phyloP scores from a whole-genome alignment of 768 basidiomycete genomes.

The Crucibulum laeve region DNA sequence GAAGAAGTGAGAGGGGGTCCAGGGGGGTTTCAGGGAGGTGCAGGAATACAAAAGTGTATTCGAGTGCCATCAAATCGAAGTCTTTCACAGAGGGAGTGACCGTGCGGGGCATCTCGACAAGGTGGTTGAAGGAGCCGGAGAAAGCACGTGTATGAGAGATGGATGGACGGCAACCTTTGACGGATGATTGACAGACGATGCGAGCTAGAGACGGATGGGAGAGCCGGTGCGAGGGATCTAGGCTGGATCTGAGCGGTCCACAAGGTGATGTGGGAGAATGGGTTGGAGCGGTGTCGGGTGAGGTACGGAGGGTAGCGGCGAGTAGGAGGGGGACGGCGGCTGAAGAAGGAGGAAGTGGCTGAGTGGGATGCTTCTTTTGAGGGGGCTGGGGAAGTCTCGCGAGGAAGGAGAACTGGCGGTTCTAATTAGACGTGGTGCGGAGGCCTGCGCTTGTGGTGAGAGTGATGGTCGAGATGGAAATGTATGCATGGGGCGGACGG shows the following conservation, averaged over 20 bases:
- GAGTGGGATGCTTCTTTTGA: slow-evolving; percentile 25
- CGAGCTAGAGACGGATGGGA: slow-evolving; percentile 21
- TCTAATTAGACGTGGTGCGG: slow-evolving; percentile 12
- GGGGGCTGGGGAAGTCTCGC: slow-evolving; percentile 35
- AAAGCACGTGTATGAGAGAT: slow-evolving; percentile 34
- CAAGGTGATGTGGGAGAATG: slow-evolving; percentile 44
- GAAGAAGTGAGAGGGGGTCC: slow-evolving; percentile 32
- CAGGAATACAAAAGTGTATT: slow-evolving; percentile 66
- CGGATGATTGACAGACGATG: slow-evolving; percentile 16
- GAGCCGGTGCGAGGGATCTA: slow-evolving; percentile 52
- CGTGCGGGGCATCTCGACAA: slow-evolving; percentile 28
- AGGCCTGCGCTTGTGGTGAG: no score
- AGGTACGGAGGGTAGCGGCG: slow-evolving; percentile 9
- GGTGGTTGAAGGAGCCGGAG: slow-evolving; percentile 45
- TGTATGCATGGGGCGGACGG: no score
- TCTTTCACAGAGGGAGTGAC: slow-evolving; percentile 43
- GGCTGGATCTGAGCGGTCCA: slow-evolving; percentile 70
- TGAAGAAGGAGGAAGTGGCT: slow-evolving; percentile 23
- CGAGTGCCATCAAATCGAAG: slow-evolving; percentile 55
- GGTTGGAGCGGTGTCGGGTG: slow-evolving; percentile 34
- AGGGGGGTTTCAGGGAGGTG: slow-evolving; percentile 50
- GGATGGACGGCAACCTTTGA: slow-evolving; percentile 21
- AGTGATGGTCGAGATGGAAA: no score
- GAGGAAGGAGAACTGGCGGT: slow-evolving; percentile 36
- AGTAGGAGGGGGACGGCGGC: slow-evolving; percentile 4